phyloP scores from a whole-genome alignment of 2,329 filamentous ascomycete species.

The Scytalidium sp. region DNA sequence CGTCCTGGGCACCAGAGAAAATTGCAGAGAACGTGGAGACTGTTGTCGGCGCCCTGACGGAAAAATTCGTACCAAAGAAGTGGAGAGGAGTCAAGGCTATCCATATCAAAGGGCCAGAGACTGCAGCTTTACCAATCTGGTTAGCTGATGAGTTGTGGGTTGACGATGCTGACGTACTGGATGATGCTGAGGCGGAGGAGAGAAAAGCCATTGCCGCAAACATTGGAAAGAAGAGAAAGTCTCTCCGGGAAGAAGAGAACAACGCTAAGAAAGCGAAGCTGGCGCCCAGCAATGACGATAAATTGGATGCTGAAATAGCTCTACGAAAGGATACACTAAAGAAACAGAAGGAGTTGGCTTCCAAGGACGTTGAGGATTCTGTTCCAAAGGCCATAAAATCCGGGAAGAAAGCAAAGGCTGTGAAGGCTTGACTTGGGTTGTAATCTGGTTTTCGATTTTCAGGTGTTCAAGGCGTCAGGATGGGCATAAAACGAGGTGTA shows the following conservation, averaged over 20 bases:
- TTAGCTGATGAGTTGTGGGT: constrained; percentile 89
- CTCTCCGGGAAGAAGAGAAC: constrained; percentile 20
- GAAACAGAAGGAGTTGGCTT: constrained; percentile 32
- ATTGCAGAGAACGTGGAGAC: constrained; percentile 77
- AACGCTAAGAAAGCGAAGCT: constrained; percentile 35
- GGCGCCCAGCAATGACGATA: constrained; percentile 29
- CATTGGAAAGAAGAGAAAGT: constrained; percentile 57
- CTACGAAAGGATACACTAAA: constrained; percentile 30
- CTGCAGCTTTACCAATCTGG: constrained; percentile 90
- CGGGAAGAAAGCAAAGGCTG: constrained; percentile 16
- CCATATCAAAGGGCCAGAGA: constrained; percentile 88
- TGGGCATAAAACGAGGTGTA: neutral
- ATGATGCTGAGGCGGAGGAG: constrained; percentile 45
- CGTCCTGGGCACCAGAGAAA: constrained; percentile 71
- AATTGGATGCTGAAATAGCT: constrained; percentile 31
- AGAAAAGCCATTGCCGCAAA: constrained; percentile 36
- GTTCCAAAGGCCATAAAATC: constrained; percentile 16
- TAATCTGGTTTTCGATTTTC: constrained; percentile 2
- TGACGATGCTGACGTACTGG: constrained; percentile 70
- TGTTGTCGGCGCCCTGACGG: constrained; percentile 66
- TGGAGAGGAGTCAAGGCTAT: constrained; percentile 84
- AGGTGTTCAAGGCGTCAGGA: constrained; percentile 7
- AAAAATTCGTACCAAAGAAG: constrained; percentile 78
- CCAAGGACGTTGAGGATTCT: constrained; percentile 18
- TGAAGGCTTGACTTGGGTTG: constrained; percentile 9